Base-by-base conservation (phyloP, 805 yeast species). In the Yamadazyma tumulicola region DNA sequence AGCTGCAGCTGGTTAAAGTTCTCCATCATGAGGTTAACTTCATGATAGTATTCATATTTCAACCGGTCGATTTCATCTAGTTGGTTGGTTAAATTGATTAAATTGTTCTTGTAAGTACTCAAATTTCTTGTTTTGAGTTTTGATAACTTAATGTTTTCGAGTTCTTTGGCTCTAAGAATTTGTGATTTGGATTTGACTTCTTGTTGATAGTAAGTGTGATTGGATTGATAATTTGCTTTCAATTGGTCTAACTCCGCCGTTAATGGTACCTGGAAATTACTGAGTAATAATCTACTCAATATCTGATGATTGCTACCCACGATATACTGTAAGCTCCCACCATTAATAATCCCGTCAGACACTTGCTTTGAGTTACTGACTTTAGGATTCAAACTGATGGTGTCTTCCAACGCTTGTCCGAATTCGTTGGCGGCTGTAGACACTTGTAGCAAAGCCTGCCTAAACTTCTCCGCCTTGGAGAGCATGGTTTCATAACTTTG, bases 271-370 rank as follows among this genome's bases (percentile, higher is more conserved):
- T 72, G 77, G 47, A 86, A 75, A 21, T 72, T 66, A n/a, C 65
- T 51, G n/a, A 62, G 57, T 1, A 86, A 54, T 29, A 78, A 59
- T 34, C 77, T 64, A 11, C 86, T 72, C 45, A 87, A 64, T 10
- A 87, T 75, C 41, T 79, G 80, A 41, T 83, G 82, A 52, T 85
- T 93, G 52, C 85, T 85, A 0, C 91, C 79, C 13, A 85, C 72
- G 27, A 87, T 65, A 49, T 75, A 79, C 46, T 85, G 89, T 35
- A 87, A 61, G 0, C 95, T 95, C 26, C 87, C 81, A 2, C 89
- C 84, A 31, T 78, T 72, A 46, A 77, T 59, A 11, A 86, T 55
- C 6, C 86, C 86, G 44, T 81, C 82, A 2, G 80, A 72, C 2
- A 57, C 61, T 7, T 38, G 32, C 22, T 43, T 50, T 16, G 47